phyloP scores from a whole-genome alignment of 345 rosid species.

The Salix brachista region DNA sequence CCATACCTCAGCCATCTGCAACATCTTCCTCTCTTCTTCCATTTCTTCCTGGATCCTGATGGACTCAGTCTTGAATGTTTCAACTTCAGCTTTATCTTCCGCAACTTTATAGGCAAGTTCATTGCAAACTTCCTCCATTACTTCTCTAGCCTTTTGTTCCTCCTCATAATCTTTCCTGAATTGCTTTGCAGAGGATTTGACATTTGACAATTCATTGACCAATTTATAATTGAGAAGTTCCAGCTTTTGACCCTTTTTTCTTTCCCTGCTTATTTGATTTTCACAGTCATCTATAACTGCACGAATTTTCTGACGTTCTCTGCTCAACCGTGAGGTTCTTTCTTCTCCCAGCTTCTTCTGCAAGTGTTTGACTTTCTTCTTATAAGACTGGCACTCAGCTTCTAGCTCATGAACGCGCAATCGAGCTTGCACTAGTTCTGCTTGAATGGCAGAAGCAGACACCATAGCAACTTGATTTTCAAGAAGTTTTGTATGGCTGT shows the following conservation, averaged over 20 bases:
- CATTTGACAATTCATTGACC: slow-evolving; percentile 7
- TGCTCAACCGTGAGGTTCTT: slow-evolving; percentile 1
- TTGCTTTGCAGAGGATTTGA: slow-evolving; percentile 12
- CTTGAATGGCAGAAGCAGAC: slow-evolving; percentile 1
- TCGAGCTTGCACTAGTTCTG: slow-evolving; percentile 2
- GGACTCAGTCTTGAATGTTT: slow-evolving; percentile 24
- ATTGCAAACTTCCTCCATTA: slow-evolving; percentile 26
- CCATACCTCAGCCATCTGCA: slow-evolving; percentile 45
- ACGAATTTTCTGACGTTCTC: slow-evolving; percentile 6
- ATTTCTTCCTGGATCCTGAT: slow-evolving; percentile 22
- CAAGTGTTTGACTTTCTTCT: slow-evolving; percentile 7
- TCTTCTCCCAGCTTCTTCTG: slow-evolving; percentile 10
- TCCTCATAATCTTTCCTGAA: slow-evolving; percentile 18
- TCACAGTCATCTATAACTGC: slow-evolving; percentile 1
- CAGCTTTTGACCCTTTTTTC: slow-evolving; percentile 3
- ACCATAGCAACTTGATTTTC: background rate
- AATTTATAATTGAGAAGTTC: slow-evolving; percentile 14
- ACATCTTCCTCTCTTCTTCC: slow-evolving; percentile 44
- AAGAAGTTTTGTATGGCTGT: background rate
- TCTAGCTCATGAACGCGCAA: slow-evolving; percentile 12
- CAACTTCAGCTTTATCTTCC: slow-evolving; percentile 34
- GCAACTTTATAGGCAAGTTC: slow-evolving; percentile 17
- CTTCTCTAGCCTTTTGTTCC: slow-evolving; percentile 16
- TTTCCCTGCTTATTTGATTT: slow-evolving; percentile 2
- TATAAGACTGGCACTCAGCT: background rate